These are phyloP conservation scores for Xanthoconium stramineum DNA, from an alignment of 768 basidiomycete genomes.

Conservation along the genomic window DNA sequence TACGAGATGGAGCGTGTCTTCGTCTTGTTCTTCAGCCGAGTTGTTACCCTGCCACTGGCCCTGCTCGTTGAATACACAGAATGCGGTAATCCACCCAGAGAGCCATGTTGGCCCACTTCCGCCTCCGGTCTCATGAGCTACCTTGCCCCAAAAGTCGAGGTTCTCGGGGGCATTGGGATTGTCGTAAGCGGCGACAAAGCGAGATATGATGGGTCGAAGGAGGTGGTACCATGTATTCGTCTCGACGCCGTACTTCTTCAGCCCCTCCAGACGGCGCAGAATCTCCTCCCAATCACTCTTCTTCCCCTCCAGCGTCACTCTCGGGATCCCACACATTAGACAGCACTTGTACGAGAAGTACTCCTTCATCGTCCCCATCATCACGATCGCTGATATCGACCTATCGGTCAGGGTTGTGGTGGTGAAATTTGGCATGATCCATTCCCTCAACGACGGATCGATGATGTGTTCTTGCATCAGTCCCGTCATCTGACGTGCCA, in stretches of 20 bases:
- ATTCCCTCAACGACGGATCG: conserved; percentile 19
- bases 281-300: conserved; percentile 34
- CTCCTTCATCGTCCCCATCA: conserved; percentile 31
- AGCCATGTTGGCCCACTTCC: background rate
- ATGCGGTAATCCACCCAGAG: background rate
- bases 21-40: background rate
- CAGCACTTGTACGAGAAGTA: conserved; percentile 27
- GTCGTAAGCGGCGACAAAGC: background rate
- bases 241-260: conserved; percentile 27
- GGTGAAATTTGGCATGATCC: conserved; percentile 5
- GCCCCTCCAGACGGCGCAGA: conserved; percentile 21
- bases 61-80: background rate
- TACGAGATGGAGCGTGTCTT: too few relatives aligned
- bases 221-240: conserved; percentile 20
- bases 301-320: conserved; percentile 10
- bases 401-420: conserved; percentile 31
- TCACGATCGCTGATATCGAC: conserved; percentile 30
- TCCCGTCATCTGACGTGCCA: conserved; percentile 9
- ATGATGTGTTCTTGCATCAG: background rate
- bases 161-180: background rate
- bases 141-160: background rate
- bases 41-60: background rate
- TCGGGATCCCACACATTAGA: background rate
- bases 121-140: background rate
- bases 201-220: too few relatives aligned